phyloP scores from a whole-genome alignment of 2,329 filamentous ascomycete genomes.

The Bisporella sp. region DNA sequence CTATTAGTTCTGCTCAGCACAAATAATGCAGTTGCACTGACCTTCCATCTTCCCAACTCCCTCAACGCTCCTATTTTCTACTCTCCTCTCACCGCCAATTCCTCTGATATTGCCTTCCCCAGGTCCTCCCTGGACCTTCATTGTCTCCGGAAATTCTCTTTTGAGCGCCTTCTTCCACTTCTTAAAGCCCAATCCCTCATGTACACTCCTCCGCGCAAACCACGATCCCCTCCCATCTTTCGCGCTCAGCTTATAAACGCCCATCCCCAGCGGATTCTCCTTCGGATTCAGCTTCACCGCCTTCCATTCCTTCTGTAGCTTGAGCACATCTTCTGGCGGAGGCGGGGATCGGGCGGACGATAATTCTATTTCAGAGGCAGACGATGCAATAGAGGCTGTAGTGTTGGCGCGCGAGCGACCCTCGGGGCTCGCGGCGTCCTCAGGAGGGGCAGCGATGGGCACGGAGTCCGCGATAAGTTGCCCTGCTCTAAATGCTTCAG shows the following conservation, averaged over 20 bases:
- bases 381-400: constrained; percentile 37
- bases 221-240: constrained; percentile 81
- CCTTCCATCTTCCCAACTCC: constrained; percentile 58
- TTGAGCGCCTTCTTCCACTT: constrained; percentile 73
- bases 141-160: constrained; percentile 71
- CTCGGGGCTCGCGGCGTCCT: constrained; percentile 34
- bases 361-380: constrained; percentile 43
- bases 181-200: constrained; percentile 69
- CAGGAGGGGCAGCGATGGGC: constrained; percentile 46
- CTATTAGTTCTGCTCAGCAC: not conserved
- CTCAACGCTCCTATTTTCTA: constrained; percentile 54
- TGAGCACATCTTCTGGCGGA: constrained; percentile 41
- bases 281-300: constrained; percentile 64
- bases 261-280: constrained; percentile 70
- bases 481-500: constrained; percentile 55
- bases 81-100: constrained; percentile 70
- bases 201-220: constrained; percentile 82
- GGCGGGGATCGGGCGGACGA: constrained; percentile 39
- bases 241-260: constrained; percentile 70
- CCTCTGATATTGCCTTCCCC: constrained; percentile 74
- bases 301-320: constrained; percentile 76
- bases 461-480: constrained; percentile 72
- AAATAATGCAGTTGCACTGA: constrained; percentile 25
- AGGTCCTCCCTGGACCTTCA: constrained; percentile 62
- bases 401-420: constrained; percentile 51